phyloP scores from a whole-genome alignment of 2,329 filamentous ascomycete genomes.

The Sclerotinia minor region DNA sequence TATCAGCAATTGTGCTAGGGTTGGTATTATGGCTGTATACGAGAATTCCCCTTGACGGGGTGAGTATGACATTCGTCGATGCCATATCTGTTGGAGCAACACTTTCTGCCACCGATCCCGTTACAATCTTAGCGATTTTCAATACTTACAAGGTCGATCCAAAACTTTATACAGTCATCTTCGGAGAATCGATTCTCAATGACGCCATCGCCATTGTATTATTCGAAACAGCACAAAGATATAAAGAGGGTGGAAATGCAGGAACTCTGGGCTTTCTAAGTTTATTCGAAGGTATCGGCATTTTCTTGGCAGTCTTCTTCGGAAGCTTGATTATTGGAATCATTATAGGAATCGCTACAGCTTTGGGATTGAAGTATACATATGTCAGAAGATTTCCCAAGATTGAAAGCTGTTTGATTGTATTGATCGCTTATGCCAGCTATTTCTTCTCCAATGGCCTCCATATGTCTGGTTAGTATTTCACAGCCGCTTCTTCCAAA shows the following conservation, averaged over 20 bases:
- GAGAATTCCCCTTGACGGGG: conserved; percentile 77
- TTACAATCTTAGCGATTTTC: conserved; percentile 98
- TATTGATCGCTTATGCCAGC: conserved; percentile 91
- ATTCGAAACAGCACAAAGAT: conserved; percentile 95
- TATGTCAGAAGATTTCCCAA: conserved; percentile 90
- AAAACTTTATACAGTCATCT: conserved; percentile 97
- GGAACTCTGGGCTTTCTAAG: conserved; percentile 74
- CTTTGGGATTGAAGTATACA: conserved; percentile 89
- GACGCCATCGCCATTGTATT: conserved; percentile 98
- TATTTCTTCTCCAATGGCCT: conserved; percentile 98
- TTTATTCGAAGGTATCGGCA: conserved; percentile 86
- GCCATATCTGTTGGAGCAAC: conserved; percentile 96
- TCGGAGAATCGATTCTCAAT: conserved; percentile 96
- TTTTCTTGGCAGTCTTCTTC: conserved; percentile 96
- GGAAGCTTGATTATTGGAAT: conserved; percentile 89
- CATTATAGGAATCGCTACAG: conserved; percentile 81
- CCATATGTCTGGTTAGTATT: conserved; percentile 83
- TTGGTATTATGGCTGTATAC: conserved; percentile 88
- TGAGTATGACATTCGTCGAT: conserved; percentile 89
- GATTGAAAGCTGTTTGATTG: conserved; percentile 92
- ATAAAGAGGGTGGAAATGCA: conserved; percentile 71
- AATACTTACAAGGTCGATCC: conserved; percentile 99
- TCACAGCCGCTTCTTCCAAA: background rate
- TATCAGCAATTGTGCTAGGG: conserved; percentile 93
- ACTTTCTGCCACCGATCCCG: conserved; percentile 92